These are phyloP conservation scores for Spiromastix sp. DNA, from an alignment of 2,329 filamentous ascomycete genomes.

Conservation along the genomic window DNA sequence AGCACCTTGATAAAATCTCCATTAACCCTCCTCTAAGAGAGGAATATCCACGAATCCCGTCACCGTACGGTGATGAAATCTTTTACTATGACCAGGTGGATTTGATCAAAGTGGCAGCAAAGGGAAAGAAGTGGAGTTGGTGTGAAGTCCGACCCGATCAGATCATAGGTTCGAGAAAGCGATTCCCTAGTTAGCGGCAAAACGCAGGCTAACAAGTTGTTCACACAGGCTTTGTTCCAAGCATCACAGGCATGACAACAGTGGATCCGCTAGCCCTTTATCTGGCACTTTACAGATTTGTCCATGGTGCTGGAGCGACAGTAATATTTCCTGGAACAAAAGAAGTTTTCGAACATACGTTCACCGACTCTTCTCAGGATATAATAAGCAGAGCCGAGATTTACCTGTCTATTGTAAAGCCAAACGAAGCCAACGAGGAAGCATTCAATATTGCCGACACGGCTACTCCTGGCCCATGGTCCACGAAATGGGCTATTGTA, in stretches of 20 bases:
- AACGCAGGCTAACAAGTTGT: not conserved
- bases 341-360: slow-evolving; percentile 22
- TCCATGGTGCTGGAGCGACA: slow-evolving; percentile 26
- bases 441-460: slow-evolving; percentile 20
- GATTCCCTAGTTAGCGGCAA: too few species aligned
- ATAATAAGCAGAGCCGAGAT: slow-evolving; percentile 17
- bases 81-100: slow-evolving; percentile 41
- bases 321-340: slow-evolving; percentile 28
- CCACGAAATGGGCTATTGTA: slow-evolving; percentile 13
- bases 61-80: slow-evolving; percentile 33
- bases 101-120: slow-evolving; percentile 23
- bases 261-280: slow-evolving; percentile 31
- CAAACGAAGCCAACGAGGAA: slow-evolving; percentile 10
- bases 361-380: slow-evolving; percentile 29
- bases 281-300: slow-evolving; percentile 25
- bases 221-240: slow-evolving; percentile 31
- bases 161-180: slow-evolving; percentile 21
- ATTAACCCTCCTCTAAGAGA: slow-evolving; percentile 29
- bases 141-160: slow-evolving; percentile 36
- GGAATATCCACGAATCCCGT: slow-evolving; percentile 30
- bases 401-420: slow-evolving; percentile 15
- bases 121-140: slow-evolving; percentile 35
- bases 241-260: slow-evolving; percentile 34
- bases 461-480: slow-evolving; percentile 10
- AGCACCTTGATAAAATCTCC: slow-evolving; percentile 15